A percentile compares a stretch with the other conserved stretches of the same genome.
Conservation (phyloP, 495 filamentous ascomycete genomes). For the Alectoria sarmentosa region DNA sequence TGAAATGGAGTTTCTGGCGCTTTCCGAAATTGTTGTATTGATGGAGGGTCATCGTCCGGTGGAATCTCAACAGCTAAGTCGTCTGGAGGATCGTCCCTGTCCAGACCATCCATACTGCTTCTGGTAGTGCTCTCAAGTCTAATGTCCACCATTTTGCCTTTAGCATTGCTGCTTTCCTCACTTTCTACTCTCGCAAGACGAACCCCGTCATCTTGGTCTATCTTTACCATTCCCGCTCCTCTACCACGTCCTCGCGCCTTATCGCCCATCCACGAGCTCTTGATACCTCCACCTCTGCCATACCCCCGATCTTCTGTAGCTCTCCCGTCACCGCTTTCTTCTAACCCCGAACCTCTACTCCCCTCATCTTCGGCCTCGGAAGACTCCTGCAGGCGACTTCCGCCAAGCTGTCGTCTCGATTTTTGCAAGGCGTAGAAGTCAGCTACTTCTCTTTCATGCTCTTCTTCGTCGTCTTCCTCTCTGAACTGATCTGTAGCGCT, state of each 20-base stretch:
- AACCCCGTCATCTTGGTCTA: constrained; percentile 30
- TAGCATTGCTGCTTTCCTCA: constrained; percentile 48
- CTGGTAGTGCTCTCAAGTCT: constrained; percentile 65
- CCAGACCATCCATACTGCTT: constrained; percentile 35
- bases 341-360: constrained; percentile 42
- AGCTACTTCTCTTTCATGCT: constrained; percentile 85
- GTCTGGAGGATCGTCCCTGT: constrained; percentile 52
- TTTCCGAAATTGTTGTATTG: constrained; percentile 76
- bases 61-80: constrained; percentile 50
- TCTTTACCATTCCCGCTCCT: constrained; percentile 21
- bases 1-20: constrained; percentile 36
- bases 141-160: constrained; percentile 77
- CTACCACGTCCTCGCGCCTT: constrained; percentile 30
- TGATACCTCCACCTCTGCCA: constrained; percentile 41
- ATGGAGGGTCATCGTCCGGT: constrained; percentile 66
- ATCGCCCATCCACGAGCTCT: constrained; percentile 49
- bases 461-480: constrained; percentile 85
- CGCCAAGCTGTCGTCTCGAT: constrained; percentile 81
- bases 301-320: constrained; percentile 32
- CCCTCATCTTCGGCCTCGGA: constrained; percentile 69
- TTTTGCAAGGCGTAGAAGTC: constrained; percentile 88
- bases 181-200: constrained; percentile 28
- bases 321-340: constrained; percentile 47
- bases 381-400: constrained; percentile 69
- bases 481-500: constrained; percentile 73